Percentiles rank a stretch among this genome's conserved stretches.
Evolutionary conservation across 495 filamentous ascomycete genomes (phyloP).

Genomic region (Jackrogersella minutella): DNA sequence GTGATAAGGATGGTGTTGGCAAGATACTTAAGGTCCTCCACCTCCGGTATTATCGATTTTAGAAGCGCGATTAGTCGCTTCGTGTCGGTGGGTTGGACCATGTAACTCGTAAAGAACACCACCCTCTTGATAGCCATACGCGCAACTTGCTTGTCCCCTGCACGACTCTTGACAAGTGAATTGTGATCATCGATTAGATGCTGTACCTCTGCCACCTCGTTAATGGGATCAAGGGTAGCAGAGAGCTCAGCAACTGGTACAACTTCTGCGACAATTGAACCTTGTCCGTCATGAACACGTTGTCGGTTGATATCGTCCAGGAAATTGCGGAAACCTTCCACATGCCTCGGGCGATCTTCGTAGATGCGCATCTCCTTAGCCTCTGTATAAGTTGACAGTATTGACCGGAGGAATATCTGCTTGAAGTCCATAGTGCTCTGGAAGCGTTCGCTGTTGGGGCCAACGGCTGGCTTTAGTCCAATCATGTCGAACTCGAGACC

Average conservation of each 20-base stretch:
- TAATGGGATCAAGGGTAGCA: conserved; percentile 79
- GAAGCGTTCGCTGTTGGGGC: conserved; percentile 80
- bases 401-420: conserved; percentile 76
- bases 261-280: conserved; percentile 77
- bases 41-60: conserved; percentile 62
- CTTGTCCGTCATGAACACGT: conserved; percentile 54
- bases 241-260: conserved; percentile 83
- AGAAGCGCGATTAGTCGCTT: conserved; percentile 73
- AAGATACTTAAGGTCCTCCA: conserved; percentile 77
- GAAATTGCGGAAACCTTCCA: conserved; percentile 82
- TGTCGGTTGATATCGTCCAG: conserved; percentile 74
- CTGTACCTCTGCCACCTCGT: conserved; percentile 86
- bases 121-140: conserved; percentile 79
- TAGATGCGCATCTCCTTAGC: conserved; percentile 81
- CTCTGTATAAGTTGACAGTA: conserved; percentile 83
- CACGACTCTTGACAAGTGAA: conserved; percentile 48
- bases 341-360: conserved; percentile 68
- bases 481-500: conserved; percentile 87
- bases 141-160: conserved; percentile 41
- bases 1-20: conserved; percentile 92
- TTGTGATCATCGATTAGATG: conserved; percentile 91
- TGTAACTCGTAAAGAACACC: conserved; percentile 94
- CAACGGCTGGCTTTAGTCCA: conserved; percentile 84
- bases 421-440: conserved; percentile 86
- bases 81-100: conserved; percentile 74